phyloP scores from a whole-genome alignment of 176 grass and related monocot species.

The Luzula sylvatica region DNA sequence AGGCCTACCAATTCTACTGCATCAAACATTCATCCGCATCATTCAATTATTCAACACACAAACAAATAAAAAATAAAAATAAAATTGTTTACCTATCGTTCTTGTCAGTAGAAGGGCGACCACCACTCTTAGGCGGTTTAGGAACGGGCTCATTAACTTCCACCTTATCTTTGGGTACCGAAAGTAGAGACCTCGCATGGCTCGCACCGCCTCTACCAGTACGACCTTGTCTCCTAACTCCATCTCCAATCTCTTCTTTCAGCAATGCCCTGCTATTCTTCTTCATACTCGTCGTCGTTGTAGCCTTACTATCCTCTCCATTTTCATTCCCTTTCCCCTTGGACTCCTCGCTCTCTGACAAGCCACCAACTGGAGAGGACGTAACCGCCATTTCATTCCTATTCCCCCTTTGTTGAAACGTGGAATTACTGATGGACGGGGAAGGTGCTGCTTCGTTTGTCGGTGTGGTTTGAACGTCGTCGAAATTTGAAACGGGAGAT shows the following conservation, averaged over 20 bases:
- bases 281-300: slow-evolving; percentile 27
- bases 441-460: slow-evolving; percentile 55
- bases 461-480: slow-evolving; percentile 36
- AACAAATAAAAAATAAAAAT: neutral
- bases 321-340: slow-evolving; percentile 54
- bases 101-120: slow-evolving; percentile 41
- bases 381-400: slow-evolving; percentile 27
- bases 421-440: slow-evolving; percentile 21
- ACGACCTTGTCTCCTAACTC: slow-evolving; percentile 38
- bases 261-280: slow-evolving; percentile 54
- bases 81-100: slow-evolving; percentile 43
- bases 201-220: slow-evolving; percentile 43
- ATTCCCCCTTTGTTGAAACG: slow-evolving; percentile 12
- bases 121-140: slow-evolving; percentile 52
- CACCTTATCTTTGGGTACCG: slow-evolving; percentile 46
- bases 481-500: slow-evolving; percentile 85
- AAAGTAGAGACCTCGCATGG: slow-evolving; percentile 35
- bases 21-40: neutral
- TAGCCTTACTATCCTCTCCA: slow-evolving; percentile 31
- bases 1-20: slow-evolving; percentile 55
- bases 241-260: slow-evolving; percentile 71
- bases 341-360: slow-evolving; percentile 63
- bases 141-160: slow-evolving; percentile 23
- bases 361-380: slow-evolving; percentile 38
- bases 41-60: neutral